Evolutionary conservation across 2,329 filamentous ascomycete species (phyloP).

Genomic region (Coniochaeta prunicola): DNA sequence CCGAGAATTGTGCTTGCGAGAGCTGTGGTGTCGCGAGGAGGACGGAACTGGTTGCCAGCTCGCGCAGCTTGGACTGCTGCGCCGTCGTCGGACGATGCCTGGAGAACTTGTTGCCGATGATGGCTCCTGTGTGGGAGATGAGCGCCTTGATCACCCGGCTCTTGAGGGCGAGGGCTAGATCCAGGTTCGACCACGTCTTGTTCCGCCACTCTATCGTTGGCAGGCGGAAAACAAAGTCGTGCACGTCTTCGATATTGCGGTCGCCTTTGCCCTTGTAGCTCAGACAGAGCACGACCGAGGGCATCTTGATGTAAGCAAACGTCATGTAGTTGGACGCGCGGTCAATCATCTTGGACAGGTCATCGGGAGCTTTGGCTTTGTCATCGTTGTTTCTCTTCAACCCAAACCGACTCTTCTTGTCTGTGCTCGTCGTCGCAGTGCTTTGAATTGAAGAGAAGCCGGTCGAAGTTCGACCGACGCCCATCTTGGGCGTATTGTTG

Average conservation of each 20-base stretch:
- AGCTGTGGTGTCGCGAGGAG: slow-evolving; percentile 41
- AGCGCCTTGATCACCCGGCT: slow-evolving; percentile 90
- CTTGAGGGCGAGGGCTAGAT: slow-evolving; percentile 86
- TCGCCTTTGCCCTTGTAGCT: slow-evolving; percentile 96
- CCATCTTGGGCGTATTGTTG: slow-evolving; percentile 29
- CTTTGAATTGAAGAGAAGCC: slow-evolving; percentile 29
- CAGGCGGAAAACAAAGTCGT: slow-evolving; percentile 94
- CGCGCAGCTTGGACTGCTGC: slow-evolving; percentile 71
- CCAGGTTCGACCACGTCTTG: slow-evolving; percentile 98
- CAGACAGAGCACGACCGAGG: slow-evolving; percentile 88
- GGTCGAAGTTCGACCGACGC: slow-evolving; percentile 39
- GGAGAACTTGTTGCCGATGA: slow-evolving; percentile 94
- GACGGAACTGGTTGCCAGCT: slow-evolving; percentile 73
- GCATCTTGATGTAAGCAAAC: slow-evolving; percentile 88
- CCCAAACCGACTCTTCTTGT: slow-evolving; percentile 48
- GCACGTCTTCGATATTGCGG: slow-evolving; percentile 92
- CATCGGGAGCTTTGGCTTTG: slow-evolving; percentile 65
- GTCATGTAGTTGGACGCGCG: slow-evolving; percentile 97
- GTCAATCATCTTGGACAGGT: slow-evolving; percentile 92
- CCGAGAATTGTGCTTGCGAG: slow-evolving; percentile 19
- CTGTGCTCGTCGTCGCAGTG: slow-evolving; percentile 10
- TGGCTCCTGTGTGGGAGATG: slow-evolving; percentile 91
- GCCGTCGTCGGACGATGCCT: slow-evolving; percentile 77
- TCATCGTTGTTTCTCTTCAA: slow-evolving; percentile 36
- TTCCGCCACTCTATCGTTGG: slow-evolving; percentile 94